A percentile compares a stretch with the other conserved stretches of the same genome.
Conservation (phyloP, 768 basidiomycete species). For the Leucocoprinus birnbaumii region DNA sequence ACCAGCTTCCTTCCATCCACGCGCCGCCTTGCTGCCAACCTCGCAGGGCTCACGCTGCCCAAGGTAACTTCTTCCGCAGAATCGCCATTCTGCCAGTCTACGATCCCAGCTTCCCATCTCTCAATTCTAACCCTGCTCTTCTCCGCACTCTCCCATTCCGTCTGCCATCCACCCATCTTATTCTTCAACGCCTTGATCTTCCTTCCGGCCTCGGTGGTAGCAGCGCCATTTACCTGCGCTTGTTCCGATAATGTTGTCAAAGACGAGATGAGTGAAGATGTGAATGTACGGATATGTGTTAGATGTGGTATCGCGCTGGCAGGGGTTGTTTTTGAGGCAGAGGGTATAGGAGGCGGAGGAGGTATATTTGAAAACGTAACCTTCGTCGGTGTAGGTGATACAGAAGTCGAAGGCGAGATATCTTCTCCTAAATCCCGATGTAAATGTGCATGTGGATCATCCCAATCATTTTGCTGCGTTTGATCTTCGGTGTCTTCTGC, state of each 20-base stretch:
- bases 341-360: constrained; percentile 44
- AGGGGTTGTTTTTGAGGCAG: constrained; percentile 41
- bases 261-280: constrained; percentile 70
- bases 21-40: constrained; percentile 32
- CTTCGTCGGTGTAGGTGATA: constrained; percentile 43
- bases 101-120: constrained; percentile 71
- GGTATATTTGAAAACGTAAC: constrained; percentile 45
- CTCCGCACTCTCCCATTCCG: constrained; percentile 85
- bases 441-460: constrained; percentile 11
- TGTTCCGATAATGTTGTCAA: constrained; percentile 81
- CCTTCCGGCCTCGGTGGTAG: constrained; percentile 80
- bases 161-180: constrained; percentile 74
- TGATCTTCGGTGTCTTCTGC: constrained; percentile 3
- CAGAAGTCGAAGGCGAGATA: constrained; percentile 6
- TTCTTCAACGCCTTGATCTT: constrained; percentile 86
- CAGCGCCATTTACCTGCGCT: constrained; percentile 84
- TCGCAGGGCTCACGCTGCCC: constrained; percentile 27
- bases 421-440: constrained; percentile 7
- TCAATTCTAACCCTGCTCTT: constrained; percentile 73
- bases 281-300: constrained; percentile 68
- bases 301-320: constrained; percentile 63
- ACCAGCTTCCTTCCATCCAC: constrained; percentile 71
- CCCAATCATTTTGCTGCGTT: constrained; percentile 8
- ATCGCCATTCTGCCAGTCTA: constrained; percentile 32
- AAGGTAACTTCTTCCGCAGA: constrained; percentile 20